Conservation (phyloP, 306 rosid species). For the Lathyrus oleraceus region DNA sequence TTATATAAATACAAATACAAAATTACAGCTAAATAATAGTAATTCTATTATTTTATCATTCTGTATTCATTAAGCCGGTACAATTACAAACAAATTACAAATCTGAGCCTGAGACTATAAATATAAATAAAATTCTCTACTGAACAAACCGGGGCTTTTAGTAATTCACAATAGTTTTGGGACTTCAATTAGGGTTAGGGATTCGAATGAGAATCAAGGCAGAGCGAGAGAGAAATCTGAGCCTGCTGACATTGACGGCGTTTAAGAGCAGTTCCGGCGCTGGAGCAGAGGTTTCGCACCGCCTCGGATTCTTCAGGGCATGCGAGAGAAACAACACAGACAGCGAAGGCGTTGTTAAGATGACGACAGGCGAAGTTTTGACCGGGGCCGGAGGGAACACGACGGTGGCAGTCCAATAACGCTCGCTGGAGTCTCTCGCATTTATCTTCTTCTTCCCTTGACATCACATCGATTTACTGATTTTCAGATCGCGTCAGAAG, state of each 20-base stretch:
- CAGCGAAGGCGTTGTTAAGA: constrained; percentile 54
- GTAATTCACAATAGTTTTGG: too few species aligned
- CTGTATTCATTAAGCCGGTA: background rate
- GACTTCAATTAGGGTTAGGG: constrained; percentile 2
- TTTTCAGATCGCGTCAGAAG: background rate
- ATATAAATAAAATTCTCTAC: background rate
- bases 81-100: background rate
- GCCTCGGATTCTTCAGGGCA: constrained; percentile 56
- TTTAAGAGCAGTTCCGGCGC: constrained; percentile 59
- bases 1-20: background rate
- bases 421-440: constrained; percentile 57
- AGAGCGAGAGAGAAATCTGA: constrained; percentile 55
- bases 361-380: constrained; percentile 58
- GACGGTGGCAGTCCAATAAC: constrained; percentile 59
- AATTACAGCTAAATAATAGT: too few species aligned
- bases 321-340: constrained; percentile 49
- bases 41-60: background rate
- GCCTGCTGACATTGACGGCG: constrained; percentile 72
- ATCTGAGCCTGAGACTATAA: background rate
- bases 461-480: background rate
- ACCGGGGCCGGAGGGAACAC: constrained; percentile 45
- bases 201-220: constrained; percentile 48
- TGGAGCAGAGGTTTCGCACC: constrained; percentile 57
- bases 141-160: background rate
- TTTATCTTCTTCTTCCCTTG: constrained; percentile 4